phyloP scores from a whole-genome alignment of 192 early-diverging fungal genomes.

The Geranomyces variabilis region DNA sequence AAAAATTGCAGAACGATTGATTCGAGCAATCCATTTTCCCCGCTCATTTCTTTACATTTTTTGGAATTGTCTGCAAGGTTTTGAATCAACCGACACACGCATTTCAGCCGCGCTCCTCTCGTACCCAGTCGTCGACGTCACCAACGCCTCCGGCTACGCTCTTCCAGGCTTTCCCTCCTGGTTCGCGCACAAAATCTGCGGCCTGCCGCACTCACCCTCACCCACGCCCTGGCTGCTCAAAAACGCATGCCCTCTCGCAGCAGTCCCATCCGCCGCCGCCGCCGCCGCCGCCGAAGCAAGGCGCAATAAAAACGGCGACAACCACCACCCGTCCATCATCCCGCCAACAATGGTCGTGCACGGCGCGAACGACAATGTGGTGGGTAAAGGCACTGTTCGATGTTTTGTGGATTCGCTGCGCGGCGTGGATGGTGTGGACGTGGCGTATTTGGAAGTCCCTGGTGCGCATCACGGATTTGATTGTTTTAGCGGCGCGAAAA shows the following conservation, averaged over 20 bases:
- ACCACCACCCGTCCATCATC: not conserved
- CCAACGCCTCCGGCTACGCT: slow-evolving; percentile 52
- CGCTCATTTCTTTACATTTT: not conserved
- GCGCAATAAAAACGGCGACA: not conserved
- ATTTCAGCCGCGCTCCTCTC: slow-evolving; percentile 47
- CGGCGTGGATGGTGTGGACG: not conserved
- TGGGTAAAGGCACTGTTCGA: slow-evolving; percentile 27
- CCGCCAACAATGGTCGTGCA: slow-evolving; percentile 46
- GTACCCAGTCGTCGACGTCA: slow-evolving; percentile 42
- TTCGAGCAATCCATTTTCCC: too few relatives aligned
- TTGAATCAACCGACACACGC: slow-evolving; percentile 57
- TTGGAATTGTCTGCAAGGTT: too few relatives aligned
- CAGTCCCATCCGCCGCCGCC: not conserved
- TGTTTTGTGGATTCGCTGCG: slow-evolving; percentile 22
- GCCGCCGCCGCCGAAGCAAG: not conserved
- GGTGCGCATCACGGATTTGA: slow-evolving; percentile 32
- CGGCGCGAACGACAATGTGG: slow-evolving; percentile 40
- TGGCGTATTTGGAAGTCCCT: slow-evolving; percentile 39
- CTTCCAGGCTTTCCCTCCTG: slow-evolving; percentile 40
- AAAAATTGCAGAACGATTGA: too few relatives aligned
- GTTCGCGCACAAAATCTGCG: slow-evolving; percentile 41
- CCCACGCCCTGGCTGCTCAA: slow-evolving; percentile 9
- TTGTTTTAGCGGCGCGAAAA: too few relatives aligned
- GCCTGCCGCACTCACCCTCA: slow-evolving; percentile 30
- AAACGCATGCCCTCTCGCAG: slow-evolving; percentile 18